Conservation (phyloP, 371 early-diverging fungal genomes). For the Catenaria anguillulae region DNA sequence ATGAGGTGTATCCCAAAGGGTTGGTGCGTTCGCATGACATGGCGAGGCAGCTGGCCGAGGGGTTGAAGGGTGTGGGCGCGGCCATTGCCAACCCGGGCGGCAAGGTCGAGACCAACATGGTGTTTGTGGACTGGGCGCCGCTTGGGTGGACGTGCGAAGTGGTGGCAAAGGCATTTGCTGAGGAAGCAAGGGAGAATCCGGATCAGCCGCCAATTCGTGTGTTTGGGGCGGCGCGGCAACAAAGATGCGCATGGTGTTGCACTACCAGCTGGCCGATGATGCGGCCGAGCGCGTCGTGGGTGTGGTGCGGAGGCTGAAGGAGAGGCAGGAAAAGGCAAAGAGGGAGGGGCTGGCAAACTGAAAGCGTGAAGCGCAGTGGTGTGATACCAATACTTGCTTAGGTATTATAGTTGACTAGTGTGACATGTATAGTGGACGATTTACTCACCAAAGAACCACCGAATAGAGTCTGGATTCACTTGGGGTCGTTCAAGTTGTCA, state of each 20-base stretch:
- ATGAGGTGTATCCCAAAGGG: constrained; percentile 29
- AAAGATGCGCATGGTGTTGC: constrained; percentile 52
- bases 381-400: no score
- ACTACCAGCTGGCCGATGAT: constrained; percentile 54
- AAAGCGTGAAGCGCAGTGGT: no score
- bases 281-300: constrained; percentile 38
- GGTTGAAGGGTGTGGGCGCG: constrained; percentile 45
- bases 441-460: no score
- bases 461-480: no score
- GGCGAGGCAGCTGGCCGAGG: constrained; percentile 45
- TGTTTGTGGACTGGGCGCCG: constrained; percentile 44
- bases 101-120: constrained; percentile 76
- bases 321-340: no score
- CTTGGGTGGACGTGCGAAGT: constrained; percentile 22
- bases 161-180: constrained; percentile 30
- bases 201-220: constrained; percentile 12
- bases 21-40: constrained; percentile 49
- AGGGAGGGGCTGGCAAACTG: no score
- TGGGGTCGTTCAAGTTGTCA: no score
- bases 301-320: no score
- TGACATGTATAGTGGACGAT: no score
- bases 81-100: constrained; percentile 25
- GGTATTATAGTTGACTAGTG: no score
- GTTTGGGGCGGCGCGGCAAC: constrained; percentile 41
- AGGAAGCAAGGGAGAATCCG: constrained; percentile 20